Evolutionary conservation across 169 alveolate species (phyloP), one percentile per base, ranked within the genome.

Genomic region (Plasmodium chabaudi): DNA sequence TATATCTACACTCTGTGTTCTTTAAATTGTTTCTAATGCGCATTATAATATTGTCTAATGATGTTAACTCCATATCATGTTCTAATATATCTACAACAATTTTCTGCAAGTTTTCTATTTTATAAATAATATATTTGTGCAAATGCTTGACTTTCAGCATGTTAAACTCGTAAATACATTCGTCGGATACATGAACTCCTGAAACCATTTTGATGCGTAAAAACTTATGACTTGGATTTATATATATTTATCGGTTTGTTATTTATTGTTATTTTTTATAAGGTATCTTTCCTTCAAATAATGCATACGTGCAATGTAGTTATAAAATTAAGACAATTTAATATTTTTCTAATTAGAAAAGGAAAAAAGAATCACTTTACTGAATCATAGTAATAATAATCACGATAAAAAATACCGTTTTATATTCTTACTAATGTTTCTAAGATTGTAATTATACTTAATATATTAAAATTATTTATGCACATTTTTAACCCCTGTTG

Each of bases 181-280:
- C 84, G 13, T 82, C 90, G n/a, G 90, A 82, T 17, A 82, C 90
- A 21, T 34, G 65, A 51, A 82, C 90, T 5, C 90, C 90, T 1
- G 90, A 82, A 10, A 82, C 84, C 90, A 82, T 82, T 67, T 82
- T 82, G 55, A 3, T 17, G 12, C 19, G 9, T 23, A 15, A n/a
- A 46, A 3, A 34, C 4, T 34, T 34, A 34, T 34, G 4, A 3
- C 42, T 34, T 34, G 6, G 5, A 34, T 34, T 34, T 34, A 34
- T 3, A 34, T 34, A 34, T 34, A 34, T 34, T 34, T 34, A 34
- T 34, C 42, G 42, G 2, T 72, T 51, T 47, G 12, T 56, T n/a
- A 17, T 17, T 72, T 72, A n/a, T 15, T 60, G 13, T 17, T 25
- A 5, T 51, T 64, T 51, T 49, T 72, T 9, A 15, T 57, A 1